Evolutionary conservation across 2,329 filamentous ascomycete genomes (phyloP).

Genomic region (Clonostachys solani): DNA sequence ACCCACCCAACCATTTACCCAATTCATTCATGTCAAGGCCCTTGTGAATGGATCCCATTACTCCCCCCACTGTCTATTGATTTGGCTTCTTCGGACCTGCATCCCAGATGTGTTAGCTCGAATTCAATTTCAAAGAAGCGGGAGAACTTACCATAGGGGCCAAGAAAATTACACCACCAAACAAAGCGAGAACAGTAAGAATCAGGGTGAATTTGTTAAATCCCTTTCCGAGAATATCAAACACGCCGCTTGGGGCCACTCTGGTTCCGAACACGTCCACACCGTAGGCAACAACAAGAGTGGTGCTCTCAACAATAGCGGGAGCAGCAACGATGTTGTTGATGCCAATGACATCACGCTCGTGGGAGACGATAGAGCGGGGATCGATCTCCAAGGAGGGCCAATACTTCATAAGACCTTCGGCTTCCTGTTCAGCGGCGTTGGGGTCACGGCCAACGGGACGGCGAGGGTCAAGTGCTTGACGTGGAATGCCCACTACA

Average conservation of each 20-base stretch:
- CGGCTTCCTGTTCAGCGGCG: slow-evolving; percentile 68
- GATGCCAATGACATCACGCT: slow-evolving; percentile 76
- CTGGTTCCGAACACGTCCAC: slow-evolving; percentile 84
- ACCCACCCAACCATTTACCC: neutral
- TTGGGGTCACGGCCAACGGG: slow-evolving; percentile 83
- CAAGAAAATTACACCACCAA: slow-evolving; percentile 70
- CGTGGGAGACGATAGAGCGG: slow-evolving; percentile 74
- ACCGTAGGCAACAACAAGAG: slow-evolving; percentile 82
- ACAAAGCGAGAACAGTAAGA: slow-evolving; percentile 76
- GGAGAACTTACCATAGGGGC: slow-evolving; percentile 73
- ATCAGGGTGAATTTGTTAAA: slow-evolving; percentile 90
- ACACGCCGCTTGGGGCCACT: slow-evolving; percentile 81
- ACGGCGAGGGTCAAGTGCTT: slow-evolving; percentile 78
- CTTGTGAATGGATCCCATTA: too few species aligned
- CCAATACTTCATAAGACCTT: slow-evolving; percentile 74
- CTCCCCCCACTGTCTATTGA: slow-evolving; percentile 57
- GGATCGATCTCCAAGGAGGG: slow-evolving; percentile 82
- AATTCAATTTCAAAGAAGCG: neutral
- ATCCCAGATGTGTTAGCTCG: neutral
- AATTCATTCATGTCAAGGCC: slow-evolving; percentile 12
- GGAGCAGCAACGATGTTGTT: slow-evolving; percentile 69
- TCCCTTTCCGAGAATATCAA: slow-evolving; percentile 88
- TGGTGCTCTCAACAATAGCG: slow-evolving; percentile 86
- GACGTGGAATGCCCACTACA: slow-evolving; percentile 75
- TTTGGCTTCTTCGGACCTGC: slow-evolving; percentile 61